Evolutionary conservation across 2,329 filamentous ascomycete genomes (phyloP).

Genomic region (Neofusicoccum kwambonambiense): DNA sequence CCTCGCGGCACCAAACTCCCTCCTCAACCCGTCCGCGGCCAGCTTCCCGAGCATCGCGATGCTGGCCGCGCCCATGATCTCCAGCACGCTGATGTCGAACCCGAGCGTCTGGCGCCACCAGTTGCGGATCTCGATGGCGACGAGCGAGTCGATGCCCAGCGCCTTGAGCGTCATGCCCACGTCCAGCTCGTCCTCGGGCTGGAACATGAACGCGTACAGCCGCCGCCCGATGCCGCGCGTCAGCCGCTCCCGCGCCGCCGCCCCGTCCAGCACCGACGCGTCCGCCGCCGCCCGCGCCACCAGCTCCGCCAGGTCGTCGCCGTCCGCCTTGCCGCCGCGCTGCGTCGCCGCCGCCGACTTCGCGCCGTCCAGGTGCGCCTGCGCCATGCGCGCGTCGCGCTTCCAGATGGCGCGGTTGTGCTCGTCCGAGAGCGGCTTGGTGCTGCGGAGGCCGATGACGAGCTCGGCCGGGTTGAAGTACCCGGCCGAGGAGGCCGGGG

Average conservation of each 20-base stretch:
- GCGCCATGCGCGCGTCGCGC: conserved; percentile 26
- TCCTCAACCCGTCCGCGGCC: neutral
- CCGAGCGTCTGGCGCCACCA: conserved; percentile 40
- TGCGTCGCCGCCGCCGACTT: neutral
- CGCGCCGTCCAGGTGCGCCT: conserved; percentile 23
- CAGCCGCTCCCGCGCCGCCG: conserved; percentile 19
- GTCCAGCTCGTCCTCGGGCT: conserved; percentile 24
- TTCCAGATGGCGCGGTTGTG: conserved; percentile 24
- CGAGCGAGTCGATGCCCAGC: conserved; percentile 34
- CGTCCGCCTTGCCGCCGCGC: neutral
- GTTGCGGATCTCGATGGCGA: conserved; percentile 39
- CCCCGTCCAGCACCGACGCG: conserved; percentile 19
- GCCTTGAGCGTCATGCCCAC: conserved; percentile 20
- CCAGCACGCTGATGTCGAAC: conserved; percentile 27
- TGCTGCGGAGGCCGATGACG: conserved; percentile 23
- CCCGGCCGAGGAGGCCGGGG: neutral
- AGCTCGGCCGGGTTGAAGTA: neutral
- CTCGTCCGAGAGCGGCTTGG: conserved; percentile 23
- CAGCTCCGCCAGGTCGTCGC: conserved; percentile 20
- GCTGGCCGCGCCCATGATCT: conserved; percentile 25
- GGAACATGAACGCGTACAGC: conserved; percentile 24
- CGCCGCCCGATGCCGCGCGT: conserved; percentile 25
- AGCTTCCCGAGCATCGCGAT: conserved; percentile 21
- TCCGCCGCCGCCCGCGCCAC: conserved; percentile 19
- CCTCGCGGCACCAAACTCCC: neutral